phyloP scores from a whole-genome alignment of 768 basidiomycete species.

The Crassisporium funariophilum region DNA sequence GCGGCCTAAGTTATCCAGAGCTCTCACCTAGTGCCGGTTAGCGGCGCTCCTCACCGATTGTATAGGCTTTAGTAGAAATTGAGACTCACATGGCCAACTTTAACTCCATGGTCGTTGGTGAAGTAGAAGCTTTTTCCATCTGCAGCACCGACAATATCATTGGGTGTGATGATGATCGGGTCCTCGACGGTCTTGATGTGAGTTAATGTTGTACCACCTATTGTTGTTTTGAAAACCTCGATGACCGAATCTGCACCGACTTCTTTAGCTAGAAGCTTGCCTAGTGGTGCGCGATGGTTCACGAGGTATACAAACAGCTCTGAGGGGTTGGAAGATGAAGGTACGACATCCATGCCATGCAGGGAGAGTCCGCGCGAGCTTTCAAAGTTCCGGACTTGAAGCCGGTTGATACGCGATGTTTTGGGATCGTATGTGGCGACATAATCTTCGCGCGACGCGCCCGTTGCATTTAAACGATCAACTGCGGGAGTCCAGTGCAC shows the following conservation, averaged over 20 bases:
- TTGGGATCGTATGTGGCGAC: conserved; percentile 61
- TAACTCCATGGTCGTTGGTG: conserved; percentile 65
- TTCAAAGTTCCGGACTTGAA: conserved; percentile 42
- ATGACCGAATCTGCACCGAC: conserved; percentile 73
- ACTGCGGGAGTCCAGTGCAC: conserved; percentile 54
- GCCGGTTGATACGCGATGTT: conserved; percentile 45
- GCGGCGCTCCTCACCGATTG: not conserved
- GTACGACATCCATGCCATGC: conserved; percentile 73
- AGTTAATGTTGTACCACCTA: conserved; percentile 44
- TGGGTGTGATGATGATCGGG: conserved; percentile 61
- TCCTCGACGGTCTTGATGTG: conserved; percentile 63
- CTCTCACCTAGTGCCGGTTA: conserved; percentile 20
- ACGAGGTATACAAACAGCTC: conserved; percentile 68
- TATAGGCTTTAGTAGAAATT: not conserved
- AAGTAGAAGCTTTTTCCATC: conserved; percentile 69
- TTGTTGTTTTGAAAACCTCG: conserved; percentile 63
- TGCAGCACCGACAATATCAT: conserved; percentile 67
- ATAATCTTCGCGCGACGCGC: conserved; percentile 49
- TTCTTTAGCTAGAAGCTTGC: conserved; percentile 33
- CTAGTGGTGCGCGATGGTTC: conserved; percentile 63
- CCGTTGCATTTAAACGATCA: conserved; percentile 36
- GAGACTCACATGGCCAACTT: conserved; percentile 52
- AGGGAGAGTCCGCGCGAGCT: conserved; percentile 49
- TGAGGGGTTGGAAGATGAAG: conserved; percentile 46
- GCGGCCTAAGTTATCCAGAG: conserved; percentile 35